Conservation (phyloP, 352 stramenopile species). For the Pythium apleroticum region DNA sequence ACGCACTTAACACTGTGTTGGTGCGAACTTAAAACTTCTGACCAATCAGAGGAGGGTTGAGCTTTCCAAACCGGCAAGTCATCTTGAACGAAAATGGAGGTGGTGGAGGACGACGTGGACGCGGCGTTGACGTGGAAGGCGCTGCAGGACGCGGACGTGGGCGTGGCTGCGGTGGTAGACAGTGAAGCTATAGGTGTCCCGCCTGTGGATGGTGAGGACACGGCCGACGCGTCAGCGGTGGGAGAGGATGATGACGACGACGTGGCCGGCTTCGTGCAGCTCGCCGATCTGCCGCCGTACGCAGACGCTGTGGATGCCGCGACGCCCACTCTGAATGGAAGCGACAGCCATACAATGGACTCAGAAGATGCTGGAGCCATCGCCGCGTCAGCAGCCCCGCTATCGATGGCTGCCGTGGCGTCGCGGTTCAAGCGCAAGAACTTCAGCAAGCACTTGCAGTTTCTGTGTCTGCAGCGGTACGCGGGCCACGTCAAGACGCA, state of each 20-base stretch:
- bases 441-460: conserved; percentile 68
- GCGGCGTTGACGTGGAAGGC: conserved; percentile 52
- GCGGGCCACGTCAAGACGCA: conserved; percentile 38
- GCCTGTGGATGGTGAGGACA: not conserved
- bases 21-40: not conserved
- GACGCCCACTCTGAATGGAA: not conserved
- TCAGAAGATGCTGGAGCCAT: not conserved
- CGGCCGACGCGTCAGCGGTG: not conserved
- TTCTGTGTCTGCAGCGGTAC: conserved; percentile 60
- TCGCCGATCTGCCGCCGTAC: conserved; percentile 39
- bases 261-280: conserved; percentile 41
- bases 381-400: not conserved
- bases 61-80: not conserved
- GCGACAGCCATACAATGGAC: not conserved
- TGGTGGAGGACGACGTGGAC: conserved; percentile 43
- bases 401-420: not conserved
- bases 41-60: not conserved
- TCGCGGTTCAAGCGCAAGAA: conserved; percentile 62
- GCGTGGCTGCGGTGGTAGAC: not conserved
- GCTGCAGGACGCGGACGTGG: conserved; percentile 22
- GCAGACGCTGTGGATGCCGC: conserved; percentile 6
- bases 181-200: not conserved
- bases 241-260: conserved; percentile 27
- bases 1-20: not conserved
- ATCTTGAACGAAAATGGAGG: conserved; percentile 13